Conservation (phyloP, 176 grass and related monocot genomes). For the Triticum aestivum region DNA sequence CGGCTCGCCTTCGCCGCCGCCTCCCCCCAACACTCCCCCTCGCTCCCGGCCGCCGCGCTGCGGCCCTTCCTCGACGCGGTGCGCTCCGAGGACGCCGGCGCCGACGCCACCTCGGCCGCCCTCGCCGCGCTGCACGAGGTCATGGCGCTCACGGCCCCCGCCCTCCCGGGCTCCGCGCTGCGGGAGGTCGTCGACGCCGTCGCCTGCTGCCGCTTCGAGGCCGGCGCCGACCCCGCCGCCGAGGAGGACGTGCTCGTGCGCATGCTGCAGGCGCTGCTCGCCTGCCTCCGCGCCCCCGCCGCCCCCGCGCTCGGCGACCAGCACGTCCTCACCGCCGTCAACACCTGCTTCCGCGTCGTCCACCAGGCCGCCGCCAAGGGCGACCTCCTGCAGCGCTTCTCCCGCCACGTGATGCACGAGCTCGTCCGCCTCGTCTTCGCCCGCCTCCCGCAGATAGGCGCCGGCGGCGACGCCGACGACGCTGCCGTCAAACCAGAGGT, state of each 20-base stretch:
- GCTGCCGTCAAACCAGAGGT: slow-evolving; percentile 63
- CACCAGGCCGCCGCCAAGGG: slow-evolving; percentile 72
- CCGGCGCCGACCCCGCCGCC: slow-evolving; percentile 47
- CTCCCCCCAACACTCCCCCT: background rate
- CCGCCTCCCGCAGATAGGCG: slow-evolving; percentile 43
- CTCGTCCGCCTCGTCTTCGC: slow-evolving; percentile 67
- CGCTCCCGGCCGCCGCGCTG: slow-evolving; percentile 41
- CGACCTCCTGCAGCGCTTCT: slow-evolving; percentile 87
- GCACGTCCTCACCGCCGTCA: slow-evolving; percentile 91
- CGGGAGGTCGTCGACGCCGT: slow-evolving; percentile 82
- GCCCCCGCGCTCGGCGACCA: slow-evolving; percentile 62
- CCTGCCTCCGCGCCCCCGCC: slow-evolving; percentile 62
- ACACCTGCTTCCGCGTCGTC: slow-evolving; percentile 89
- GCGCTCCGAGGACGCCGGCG: slow-evolving; percentile 72
- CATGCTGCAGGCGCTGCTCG: slow-evolving; percentile 76
- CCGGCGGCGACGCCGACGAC: slow-evolving; percentile 15
- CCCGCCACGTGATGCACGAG: slow-evolving; percentile 77
- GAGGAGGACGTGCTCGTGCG: slow-evolving; percentile 93
- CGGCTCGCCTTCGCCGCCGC: slow-evolving; percentile 57
- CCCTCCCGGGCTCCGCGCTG: slow-evolving; percentile 53
- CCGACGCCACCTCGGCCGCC: slow-evolving; percentile 73
- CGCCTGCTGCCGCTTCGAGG: slow-evolving; percentile 75
- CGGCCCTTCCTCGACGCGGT: slow-evolving; percentile 81
- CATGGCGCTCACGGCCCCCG: slow-evolving; percentile 46
- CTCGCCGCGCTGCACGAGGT: slow-evolving; percentile 70